Evolutionary conservation across 2,329 filamentous ascomycete genomes (phyloP).

Genomic region (Pseudogymnoascus sp.): DNA sequence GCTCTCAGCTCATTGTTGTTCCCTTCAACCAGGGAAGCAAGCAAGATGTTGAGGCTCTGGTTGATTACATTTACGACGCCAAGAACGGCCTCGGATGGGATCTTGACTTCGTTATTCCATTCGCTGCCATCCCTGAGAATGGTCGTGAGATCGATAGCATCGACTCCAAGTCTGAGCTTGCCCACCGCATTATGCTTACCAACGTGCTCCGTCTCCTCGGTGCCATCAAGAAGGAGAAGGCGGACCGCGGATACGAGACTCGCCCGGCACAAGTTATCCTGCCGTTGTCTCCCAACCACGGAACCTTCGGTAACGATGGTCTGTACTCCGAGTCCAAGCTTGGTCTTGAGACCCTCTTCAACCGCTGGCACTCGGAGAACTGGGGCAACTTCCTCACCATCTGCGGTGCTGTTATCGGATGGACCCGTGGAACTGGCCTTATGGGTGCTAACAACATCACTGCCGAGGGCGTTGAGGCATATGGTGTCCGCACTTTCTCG

Average conservation of each 20-base stretch:
- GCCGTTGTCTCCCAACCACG: slow-evolving; percentile 93
- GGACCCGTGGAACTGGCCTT: slow-evolving; percentile 95
- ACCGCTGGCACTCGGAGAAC: slow-evolving; percentile 94
- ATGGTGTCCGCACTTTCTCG: slow-evolving; percentile 95
- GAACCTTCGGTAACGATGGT: slow-evolving; percentile 95
- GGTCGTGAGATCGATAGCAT: slow-evolving; percentile 95
- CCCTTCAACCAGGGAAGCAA: slow-evolving; percentile 99
- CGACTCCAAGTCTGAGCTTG: slow-evolving; percentile 95
- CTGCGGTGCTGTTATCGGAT: slow-evolving; percentile 95
- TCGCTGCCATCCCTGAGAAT: slow-evolving; percentile 95
- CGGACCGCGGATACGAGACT: slow-evolving; percentile 80
- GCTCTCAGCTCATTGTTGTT: slow-evolving; percentile 93
- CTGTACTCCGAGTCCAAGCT: slow-evolving; percentile 98
- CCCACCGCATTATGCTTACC: slow-evolving; percentile 97
- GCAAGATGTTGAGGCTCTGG: slow-evolving; percentile 88
- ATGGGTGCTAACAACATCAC: slow-evolving; percentile 98
- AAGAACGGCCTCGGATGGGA: slow-evolving; percentile 98
- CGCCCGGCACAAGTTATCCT: slow-evolving; percentile 94
- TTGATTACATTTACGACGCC: slow-evolving; percentile 92
- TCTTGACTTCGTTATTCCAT: slow-evolving; percentile 89
- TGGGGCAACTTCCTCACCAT: slow-evolving; percentile 98
- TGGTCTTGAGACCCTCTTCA: slow-evolving; percentile 93
- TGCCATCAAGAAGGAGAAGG: slow-evolving; percentile 84
- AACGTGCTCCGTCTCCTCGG: slow-evolving; percentile 90
- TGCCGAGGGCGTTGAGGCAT: slow-evolving; percentile 91